Base-by-base conservation (phyloP, 2,329 filamentous ascomycete species). In the Verticillium zaregamsianum region DNA sequence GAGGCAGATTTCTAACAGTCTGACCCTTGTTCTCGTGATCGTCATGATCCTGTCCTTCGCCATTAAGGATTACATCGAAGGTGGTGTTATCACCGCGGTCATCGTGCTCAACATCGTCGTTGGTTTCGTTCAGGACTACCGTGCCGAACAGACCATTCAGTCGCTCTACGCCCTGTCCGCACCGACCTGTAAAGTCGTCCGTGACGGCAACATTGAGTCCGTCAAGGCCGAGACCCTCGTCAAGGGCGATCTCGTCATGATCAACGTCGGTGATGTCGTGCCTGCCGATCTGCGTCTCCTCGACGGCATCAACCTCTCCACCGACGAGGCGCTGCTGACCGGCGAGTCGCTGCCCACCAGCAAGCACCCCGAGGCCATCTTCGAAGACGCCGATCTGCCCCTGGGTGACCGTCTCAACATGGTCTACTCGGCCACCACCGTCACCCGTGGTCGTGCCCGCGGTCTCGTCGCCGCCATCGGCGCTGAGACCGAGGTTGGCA, bases 1-100 rank as follows among this genome's bases (percentile, higher is more conserved):
- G 77, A 89, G 88, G 72, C 89, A 92, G 79, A 84, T 91, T 68
- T 90, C 89, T 67, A 92, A 92, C 78, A 90, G 88, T 78, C 79
- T 92, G 76, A 92, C 89, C 66, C 81, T 90, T 72, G 87, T 91
- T 65, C 86, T 93, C 68, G 80, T 92, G 67, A 86, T 91, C 69
- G 90, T 90, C 69, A 91, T 91, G 86, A 87, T 86, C 63, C 78
- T 86, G 63, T 87, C 85, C 57, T 90, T 88, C 76, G 85, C 82
- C 72, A 90, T 89, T 67, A 70, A 80, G 68, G 87, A 88, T 72
- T 88, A 82, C 69, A 81, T 87, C 71, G 86, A 89, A 77, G 86
- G 81, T 65, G 82, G 81, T 66, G 86, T 89, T 64, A 85, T 89
- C 66, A 78, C 84, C 61, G 84, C 84, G 68, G 86, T 89, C 69